phyloP scores from a whole-genome alignment of 2,329 filamentous ascomycete species.

The Karstenula rhodostoma region DNA sequence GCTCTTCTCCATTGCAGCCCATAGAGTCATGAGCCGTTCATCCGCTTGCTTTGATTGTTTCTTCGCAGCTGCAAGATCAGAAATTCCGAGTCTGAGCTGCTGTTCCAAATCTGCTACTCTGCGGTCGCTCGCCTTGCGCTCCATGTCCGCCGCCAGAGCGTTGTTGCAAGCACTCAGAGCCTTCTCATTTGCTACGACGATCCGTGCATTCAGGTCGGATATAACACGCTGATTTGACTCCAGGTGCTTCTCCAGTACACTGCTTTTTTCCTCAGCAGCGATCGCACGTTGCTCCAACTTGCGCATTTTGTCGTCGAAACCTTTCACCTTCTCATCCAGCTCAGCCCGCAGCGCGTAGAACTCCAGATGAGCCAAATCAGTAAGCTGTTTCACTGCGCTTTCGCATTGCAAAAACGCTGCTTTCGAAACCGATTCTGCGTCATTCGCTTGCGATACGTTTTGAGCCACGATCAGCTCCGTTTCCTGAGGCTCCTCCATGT shows the following conservation, averaged over 20 bases:
- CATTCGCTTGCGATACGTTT: not conserved
- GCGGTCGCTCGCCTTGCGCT: not conserved
- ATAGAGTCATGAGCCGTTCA: not conserved
- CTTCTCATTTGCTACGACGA: not conserved
- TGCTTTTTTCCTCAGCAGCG: not conserved
- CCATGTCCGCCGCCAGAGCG: not conserved
- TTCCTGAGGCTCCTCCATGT: not conserved
- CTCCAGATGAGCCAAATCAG: not conserved
- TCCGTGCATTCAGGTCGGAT: not conserved
- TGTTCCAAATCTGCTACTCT: not conserved
- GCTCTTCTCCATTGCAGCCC: not conserved
- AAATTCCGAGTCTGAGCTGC: not conserved
- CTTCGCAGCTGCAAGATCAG: not conserved
- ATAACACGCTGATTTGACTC: not conserved
- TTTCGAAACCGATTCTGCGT: not conserved
- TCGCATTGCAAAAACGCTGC: not conserved
- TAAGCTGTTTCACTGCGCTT: not conserved
- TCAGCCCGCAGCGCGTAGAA: not conserved
- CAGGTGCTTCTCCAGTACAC: not conserved
- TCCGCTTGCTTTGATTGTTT: not conserved
- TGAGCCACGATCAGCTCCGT: not conserved
- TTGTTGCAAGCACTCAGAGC: not conserved
- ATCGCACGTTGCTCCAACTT: not conserved
- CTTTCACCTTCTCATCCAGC: not conserved
- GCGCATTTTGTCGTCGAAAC: not conserved